Percentiles rank a stretch among this genome's conserved stretches.
phyloP scores from a whole-genome alignment of 108 stramenopile genomes.

The Conticribra guillardii region DNA sequence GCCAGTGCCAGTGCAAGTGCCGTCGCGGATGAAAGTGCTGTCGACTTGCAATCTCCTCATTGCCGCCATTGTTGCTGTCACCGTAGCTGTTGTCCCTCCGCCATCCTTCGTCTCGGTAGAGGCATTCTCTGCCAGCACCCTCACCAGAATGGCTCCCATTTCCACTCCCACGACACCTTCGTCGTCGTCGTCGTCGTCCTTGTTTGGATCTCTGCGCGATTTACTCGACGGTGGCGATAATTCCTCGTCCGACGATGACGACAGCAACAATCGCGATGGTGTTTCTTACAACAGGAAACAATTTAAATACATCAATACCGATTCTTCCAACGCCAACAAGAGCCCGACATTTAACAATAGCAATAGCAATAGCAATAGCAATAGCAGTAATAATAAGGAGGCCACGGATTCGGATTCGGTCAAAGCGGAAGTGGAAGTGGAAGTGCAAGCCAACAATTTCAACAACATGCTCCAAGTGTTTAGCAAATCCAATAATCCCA shows the following conservation, averaged over 20 bases:
- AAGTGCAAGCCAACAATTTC: slow-evolving; percentile 11
- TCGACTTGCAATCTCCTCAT: neutral
- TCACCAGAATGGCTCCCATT: too few relatives aligned
- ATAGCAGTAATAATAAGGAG: too few relatives aligned
- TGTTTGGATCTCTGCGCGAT: slow-evolving; percentile 27
- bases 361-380: too few relatives aligned
- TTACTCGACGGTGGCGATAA: slow-evolving; percentile 1
- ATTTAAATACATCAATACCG: too few relatives aligned
- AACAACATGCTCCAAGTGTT: slow-evolving; percentile 9
- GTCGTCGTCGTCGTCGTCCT: neutral
- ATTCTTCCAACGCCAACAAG: too few relatives aligned
- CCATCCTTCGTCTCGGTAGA: neutral
- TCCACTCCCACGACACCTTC: neutral
- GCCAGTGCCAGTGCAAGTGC: too few relatives aligned
- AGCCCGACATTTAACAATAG: too few relatives aligned
- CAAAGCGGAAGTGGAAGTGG: neutral
- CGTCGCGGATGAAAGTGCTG: too few relatives aligned
- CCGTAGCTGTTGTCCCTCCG: neutral
- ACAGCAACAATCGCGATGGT: neutral
- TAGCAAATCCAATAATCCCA: slow-evolving; percentile 8
- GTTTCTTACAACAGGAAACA: too few relatives aligned
- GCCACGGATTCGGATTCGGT: neutral
- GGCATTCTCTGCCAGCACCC: too few relatives aligned
- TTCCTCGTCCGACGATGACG: neutral
- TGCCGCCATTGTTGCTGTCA: neutral